Evolutionary conservation across 768 basidiomycete species (phyloP).

Genomic region (Xerocomellus amylosporus): DNA sequence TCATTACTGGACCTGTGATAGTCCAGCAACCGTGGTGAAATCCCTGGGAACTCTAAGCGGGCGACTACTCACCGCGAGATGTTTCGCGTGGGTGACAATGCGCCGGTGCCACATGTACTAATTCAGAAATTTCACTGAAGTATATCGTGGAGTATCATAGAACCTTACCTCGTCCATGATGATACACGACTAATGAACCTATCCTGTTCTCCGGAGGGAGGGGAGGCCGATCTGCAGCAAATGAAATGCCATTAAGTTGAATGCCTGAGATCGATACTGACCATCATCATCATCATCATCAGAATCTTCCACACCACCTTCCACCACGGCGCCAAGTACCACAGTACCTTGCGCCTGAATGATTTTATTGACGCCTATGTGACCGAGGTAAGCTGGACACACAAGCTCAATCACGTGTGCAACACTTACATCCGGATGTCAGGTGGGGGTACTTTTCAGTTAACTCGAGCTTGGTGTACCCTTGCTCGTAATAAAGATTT

Average conservation of each 20-base stretch:
- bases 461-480: slow-evolving; percentile 26
- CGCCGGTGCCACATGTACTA: slow-evolving; percentile 19
- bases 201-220: slow-evolving; percentile 45
- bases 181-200: slow-evolving; percentile 47
- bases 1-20: slow-evolving; percentile 25
- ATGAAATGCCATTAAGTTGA: slow-evolving; percentile 11
- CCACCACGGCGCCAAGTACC: slow-evolving; percentile 45
- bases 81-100: slow-evolving; percentile 21
- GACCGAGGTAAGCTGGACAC: background rate
- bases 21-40: background rate
- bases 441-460: slow-evolving; percentile 40
- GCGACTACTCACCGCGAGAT: slow-evolving; percentile 15
- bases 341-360: slow-evolving; percentile 43
- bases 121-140: slow-evolving; percentile 1
- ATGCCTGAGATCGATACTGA: slow-evolving; percentile 13
- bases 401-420: background rate
- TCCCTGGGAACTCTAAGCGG: background rate
- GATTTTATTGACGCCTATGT: slow-evolving; percentile 50
- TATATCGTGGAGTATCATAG: background rate
- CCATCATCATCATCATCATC: slow-evolving; percentile 21
- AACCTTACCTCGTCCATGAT: slow-evolving; percentile 27
- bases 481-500: slow-evolving; percentile 23
- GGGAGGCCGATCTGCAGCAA: slow-evolving; percentile 18
- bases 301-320: slow-evolving; percentile 43
- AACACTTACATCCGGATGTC: slow-evolving; percentile 40